phyloP scores from a whole-genome alignment of 768 basidiomycete species.

The Dioszegia hungarica region DNA sequence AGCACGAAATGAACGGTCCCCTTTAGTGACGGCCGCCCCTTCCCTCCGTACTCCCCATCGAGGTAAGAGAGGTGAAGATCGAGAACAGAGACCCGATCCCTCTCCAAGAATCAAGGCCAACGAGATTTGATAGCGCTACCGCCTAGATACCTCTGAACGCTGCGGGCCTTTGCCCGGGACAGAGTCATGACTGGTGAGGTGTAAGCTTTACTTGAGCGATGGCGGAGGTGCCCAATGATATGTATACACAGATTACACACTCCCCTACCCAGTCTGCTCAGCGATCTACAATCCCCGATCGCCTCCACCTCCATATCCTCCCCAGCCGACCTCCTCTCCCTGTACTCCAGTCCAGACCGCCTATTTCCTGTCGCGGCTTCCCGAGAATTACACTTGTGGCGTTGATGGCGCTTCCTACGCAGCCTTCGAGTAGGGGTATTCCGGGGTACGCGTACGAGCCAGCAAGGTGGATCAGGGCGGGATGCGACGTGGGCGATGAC shows the following conservation, averaged over 20 bases:
- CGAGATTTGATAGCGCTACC: too few species aligned
- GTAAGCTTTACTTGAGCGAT: too few species aligned
- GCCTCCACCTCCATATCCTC: slow-evolving; percentile 20
- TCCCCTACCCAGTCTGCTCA: not conserved
- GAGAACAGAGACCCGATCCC: too few species aligned
- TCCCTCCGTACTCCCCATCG: too few species aligned
- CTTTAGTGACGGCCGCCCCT: too few species aligned
- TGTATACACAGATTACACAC: not conserved
- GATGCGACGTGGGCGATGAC: slow-evolving; percentile 7
- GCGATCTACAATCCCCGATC: not conserved
- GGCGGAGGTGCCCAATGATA: not conserved
- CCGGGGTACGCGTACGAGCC: slow-evolving; percentile 68
- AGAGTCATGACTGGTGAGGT: too few species aligned
- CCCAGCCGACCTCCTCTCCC: slow-evolving; percentile 23
- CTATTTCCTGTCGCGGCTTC: slow-evolving; percentile 24
- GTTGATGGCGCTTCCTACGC: slow-evolving; percentile 66
- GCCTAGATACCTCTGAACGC: too few species aligned
- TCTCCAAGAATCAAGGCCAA: too few species aligned
- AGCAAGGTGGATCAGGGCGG: slow-evolving; percentile 55
- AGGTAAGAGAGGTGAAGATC: too few species aligned
- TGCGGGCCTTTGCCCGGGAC: too few species aligned
- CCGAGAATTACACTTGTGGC: slow-evolving; percentile 49
- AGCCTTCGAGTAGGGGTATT: slow-evolving; percentile 73
- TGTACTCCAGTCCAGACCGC: slow-evolving; percentile 21
- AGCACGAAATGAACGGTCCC: too few species aligned